Conservation (phyloP, 192 early-diverging fungal genomes). For the Kappamyces sp. region DNA sequence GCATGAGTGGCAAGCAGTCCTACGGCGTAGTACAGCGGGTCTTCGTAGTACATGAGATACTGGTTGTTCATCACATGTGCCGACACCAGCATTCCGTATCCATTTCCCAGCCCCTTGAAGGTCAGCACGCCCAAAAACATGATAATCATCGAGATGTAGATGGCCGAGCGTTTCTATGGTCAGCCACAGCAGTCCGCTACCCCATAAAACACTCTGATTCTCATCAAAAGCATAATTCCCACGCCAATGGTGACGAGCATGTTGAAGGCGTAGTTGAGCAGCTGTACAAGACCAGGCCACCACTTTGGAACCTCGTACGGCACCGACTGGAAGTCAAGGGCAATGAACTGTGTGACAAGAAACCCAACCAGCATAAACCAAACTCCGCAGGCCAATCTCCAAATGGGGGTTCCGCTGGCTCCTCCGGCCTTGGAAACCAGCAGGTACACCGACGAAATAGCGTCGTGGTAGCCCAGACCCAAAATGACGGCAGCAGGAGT, state of each 20-base stretch:
- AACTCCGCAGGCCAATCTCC: slow-evolving; percentile 3
- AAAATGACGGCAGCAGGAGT: slow-evolving; percentile 4
- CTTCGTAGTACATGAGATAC: background rate
- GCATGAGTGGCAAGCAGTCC: slow-evolving; percentile 1
- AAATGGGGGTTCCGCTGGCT: slow-evolving; percentile 6
- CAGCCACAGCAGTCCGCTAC: background rate
- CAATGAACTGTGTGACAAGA: slow-evolving; percentile 5
- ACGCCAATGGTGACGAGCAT: background rate
- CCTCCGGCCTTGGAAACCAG: background rate
- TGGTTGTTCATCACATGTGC: background rate
- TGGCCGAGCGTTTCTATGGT: background rate
- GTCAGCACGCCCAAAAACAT: background rate
- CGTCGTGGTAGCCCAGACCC: background rate
- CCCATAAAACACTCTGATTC: slow-evolving; percentile 17
- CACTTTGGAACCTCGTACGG: slow-evolving; percentile 4
- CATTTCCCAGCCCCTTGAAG: slow-evolving; percentile 4
- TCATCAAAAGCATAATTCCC: slow-evolving; percentile 1
- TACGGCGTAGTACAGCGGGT: slow-evolving; percentile 5
- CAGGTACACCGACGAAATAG: background rate
- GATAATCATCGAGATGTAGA: slow-evolving; percentile 8
- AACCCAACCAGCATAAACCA: slow-evolving; percentile 5
- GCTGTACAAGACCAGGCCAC: background rate
- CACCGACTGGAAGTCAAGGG: slow-evolving; percentile 5
- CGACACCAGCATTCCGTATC: slow-evolving; percentile 3
- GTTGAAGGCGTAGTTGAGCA: slow-evolving; percentile 8